Conservation (phyloP, 192 early-diverging fungal species). For the Mortierella hygrophila region DNA sequence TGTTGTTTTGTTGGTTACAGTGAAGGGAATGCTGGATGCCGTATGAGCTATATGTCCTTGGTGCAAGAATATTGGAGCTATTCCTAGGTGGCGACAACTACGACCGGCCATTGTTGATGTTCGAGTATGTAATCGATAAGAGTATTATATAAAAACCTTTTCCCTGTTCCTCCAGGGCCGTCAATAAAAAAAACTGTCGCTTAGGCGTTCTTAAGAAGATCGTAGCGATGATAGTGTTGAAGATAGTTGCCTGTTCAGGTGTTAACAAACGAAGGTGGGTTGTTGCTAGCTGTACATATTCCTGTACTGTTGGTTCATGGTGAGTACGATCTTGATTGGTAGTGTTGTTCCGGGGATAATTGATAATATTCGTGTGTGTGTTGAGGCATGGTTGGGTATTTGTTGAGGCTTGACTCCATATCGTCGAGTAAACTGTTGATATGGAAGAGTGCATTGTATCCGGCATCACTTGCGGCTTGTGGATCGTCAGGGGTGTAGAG, state of each 20-base stretch:
- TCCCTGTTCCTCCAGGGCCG: slow-evolving; percentile 38
- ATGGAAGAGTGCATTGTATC: not conserved
- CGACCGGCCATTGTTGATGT: not conserved
- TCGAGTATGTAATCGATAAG: slow-evolving; percentile 9
- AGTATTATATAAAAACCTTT: slow-evolving; percentile 37
- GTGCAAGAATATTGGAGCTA: slow-evolving; percentile 36
- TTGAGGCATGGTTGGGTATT: not conserved
- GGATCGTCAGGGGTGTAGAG: not conserved
- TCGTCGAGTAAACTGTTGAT: not conserved
- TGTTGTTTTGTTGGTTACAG: not conserved
- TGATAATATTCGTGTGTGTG: not conserved
- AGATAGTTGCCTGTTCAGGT: not conserved
- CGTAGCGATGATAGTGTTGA: not conserved
- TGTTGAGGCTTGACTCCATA: not conserved
- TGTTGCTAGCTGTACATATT: not conserved
- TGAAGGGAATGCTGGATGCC: slow-evolving; percentile 43
- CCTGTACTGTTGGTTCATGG: not conserved
- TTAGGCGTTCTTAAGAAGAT: not conserved
- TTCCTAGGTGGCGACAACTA: slow-evolving; percentile 46
- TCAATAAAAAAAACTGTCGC: slow-evolving; percentile 22
- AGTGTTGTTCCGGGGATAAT: not conserved
- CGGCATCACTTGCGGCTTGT: not conserved
- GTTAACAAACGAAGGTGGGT: not conserved
- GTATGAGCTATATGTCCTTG: slow-evolving; percentile 46
- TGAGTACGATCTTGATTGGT: not conserved